Conservation (phyloP, 2,329 filamentous ascomycete species). For the Xylaria sp. region DNA sequence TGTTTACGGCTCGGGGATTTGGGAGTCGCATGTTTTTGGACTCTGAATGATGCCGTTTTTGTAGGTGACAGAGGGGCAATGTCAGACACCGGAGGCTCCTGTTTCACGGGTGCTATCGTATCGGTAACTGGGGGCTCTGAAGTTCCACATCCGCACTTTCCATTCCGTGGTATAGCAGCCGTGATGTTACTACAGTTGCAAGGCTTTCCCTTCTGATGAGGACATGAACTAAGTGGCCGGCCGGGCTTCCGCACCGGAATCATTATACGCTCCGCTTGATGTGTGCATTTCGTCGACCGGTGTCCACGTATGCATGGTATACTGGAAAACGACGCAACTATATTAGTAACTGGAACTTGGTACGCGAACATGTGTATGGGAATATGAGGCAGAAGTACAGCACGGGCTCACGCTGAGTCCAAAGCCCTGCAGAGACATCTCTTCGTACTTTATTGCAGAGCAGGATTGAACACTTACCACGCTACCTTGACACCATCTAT, state of each 20-base stretch:
- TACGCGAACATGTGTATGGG: slow-evolving; percentile 1
- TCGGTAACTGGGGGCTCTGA: slow-evolving; percentile 36
- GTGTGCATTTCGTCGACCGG: slow-evolving; percentile 79
- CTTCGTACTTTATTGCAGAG: neutral
- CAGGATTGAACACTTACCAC: slow-evolving; percentile 65
- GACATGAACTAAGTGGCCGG: slow-evolving; percentile 75
- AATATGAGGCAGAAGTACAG: slow-evolving; percentile 2
- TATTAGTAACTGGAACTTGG: slow-evolving; percentile 33
- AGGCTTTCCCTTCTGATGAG: slow-evolving; percentile 70
- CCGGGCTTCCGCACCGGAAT: slow-evolving; percentile 78
- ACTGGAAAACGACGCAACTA: slow-evolving; percentile 54
- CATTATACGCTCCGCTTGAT: slow-evolving; percentile 74
- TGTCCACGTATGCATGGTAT: slow-evolving; percentile 81
- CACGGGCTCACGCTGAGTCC: neutral
- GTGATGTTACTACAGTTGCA: slow-evolving; percentile 74
- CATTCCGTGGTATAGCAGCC: slow-evolving; percentile 69
- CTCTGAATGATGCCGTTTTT: slow-evolving; percentile 54
- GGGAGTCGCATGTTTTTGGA: slow-evolving; percentile 57
- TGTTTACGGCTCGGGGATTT: slow-evolving; percentile 57
- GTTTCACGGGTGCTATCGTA: slow-evolving; percentile 36
- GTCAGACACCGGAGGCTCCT: slow-evolving; percentile 40
- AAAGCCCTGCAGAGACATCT: slow-evolving; percentile 11
- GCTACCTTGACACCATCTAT: slow-evolving; percentile 79
- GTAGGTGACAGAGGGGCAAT: slow-evolving; percentile 53
- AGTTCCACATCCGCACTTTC: slow-evolving; percentile 64